phyloP scores from a whole-genome alignment of 1,284 basidiomycete genomes.

The Coniferiporia weirii region DNA sequence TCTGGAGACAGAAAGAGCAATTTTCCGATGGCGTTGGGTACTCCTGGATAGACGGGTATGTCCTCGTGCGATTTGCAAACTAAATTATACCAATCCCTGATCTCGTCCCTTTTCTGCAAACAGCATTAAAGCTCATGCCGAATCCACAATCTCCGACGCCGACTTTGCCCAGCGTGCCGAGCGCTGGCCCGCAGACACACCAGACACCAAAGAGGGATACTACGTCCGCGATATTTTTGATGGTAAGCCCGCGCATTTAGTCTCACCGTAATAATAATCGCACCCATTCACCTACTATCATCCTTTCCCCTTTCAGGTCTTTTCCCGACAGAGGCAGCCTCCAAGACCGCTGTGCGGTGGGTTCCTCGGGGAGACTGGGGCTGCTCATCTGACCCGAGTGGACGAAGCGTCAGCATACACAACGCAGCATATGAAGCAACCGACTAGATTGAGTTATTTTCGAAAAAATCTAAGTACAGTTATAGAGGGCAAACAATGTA shows the following conservation, averaged over 20 bases:
- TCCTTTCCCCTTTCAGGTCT: conserved; percentile 39
- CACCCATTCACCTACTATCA: conserved; percentile 9
- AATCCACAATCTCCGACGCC: conserved; percentile 73
- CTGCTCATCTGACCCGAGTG: conserved; percentile 91
- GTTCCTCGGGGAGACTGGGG: conserved; percentile 96
- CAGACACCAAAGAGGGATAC: conserved; percentile 98
- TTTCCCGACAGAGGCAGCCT: conserved; percentile 85
- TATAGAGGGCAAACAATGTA: neutral
- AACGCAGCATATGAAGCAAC: conserved; percentile 75
- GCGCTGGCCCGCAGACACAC: conserved; percentile 80
- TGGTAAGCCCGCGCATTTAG: conserved; percentile 35
- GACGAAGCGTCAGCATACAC: conserved; percentile 93
- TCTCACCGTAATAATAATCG: conserved; percentile 10
- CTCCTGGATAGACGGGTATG: conserved; percentile 96
- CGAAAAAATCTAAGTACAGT: neutral
- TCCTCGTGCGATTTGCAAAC: neutral
- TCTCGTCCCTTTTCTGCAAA: neutral
- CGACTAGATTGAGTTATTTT: neutral
- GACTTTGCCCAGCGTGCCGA: conserved; percentile 70
- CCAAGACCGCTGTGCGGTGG: conserved; percentile 93
- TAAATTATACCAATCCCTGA: neutral
- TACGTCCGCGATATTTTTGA: conserved; percentile 94
- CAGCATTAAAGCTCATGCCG: conserved; percentile 90
- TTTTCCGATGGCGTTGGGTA: conserved; percentile 99
- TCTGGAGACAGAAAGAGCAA: conserved; percentile 99